A percentile compares a stretch with the other conserved stretches of the same genome.
These are phyloP conservation scores for Komagataella ulmi DNA, from an alignment of 805 yeast species.

Conservation along the genomic window DNA sequence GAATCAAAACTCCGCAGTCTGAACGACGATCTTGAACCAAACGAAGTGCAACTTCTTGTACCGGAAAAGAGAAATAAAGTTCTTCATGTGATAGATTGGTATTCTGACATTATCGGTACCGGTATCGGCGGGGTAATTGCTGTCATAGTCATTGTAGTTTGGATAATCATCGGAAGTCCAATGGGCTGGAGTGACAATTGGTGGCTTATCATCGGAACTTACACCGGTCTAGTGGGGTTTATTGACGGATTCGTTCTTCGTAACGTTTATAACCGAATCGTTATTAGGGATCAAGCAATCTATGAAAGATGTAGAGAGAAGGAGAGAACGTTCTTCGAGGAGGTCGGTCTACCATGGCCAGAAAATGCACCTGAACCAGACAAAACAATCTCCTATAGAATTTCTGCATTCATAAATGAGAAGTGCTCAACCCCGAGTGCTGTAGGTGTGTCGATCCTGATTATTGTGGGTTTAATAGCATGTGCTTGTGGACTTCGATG, in stretches of 20 bases:
- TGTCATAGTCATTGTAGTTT: constrained; percentile 17
- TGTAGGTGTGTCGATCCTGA: background rate
- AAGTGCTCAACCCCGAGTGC: background rate
- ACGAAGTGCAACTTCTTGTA: constrained; percentile 10
- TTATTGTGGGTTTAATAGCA: background rate
- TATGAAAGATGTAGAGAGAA: background rate
- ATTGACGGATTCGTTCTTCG: constrained; percentile 28
- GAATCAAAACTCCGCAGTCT: constrained; percentile 8
- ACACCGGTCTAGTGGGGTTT: constrained; percentile 29
- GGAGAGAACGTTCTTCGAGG: background rate
- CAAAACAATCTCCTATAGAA: background rate
- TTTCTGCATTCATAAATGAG: background rate
- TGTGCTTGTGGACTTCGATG: background rate
- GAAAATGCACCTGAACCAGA: background rate
- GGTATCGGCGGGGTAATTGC: constrained; percentile 24
- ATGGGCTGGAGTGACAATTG: constrained; percentile 24
- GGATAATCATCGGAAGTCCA: constrained; percentile 23
- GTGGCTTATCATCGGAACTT: constrained; percentile 34
- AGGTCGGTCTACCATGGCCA: background rate
- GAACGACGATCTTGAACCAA: constrained; percentile 17
- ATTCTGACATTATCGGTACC: constrained; percentile 28
- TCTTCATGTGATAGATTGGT: constrained; percentile 17
- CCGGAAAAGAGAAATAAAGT: constrained; percentile 12
- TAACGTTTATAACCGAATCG: constrained; percentile 10
- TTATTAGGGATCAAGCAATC: background rate